These are phyloP conservation scores for Trichocomaceae sp. DNA, from an alignment of 2,329 filamentous ascomycete genomes.

Conservation along the genomic window DNA sequence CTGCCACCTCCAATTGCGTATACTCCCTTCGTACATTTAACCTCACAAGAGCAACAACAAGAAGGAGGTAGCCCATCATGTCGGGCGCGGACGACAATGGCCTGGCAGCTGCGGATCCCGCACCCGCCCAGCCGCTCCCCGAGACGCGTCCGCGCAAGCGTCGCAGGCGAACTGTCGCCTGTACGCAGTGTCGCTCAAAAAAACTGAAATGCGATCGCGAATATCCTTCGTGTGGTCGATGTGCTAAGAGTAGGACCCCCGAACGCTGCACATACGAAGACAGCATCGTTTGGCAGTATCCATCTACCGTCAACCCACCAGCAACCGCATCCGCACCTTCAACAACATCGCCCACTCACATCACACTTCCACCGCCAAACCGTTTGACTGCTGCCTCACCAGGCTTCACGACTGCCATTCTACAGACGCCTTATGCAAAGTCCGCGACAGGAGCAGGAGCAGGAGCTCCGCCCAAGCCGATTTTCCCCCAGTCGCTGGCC, in stretches of 20 bases:
- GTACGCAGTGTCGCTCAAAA: constrained; percentile 36
- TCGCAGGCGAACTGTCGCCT: constrained; percentile 36
- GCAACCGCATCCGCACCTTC: constrained; percentile 1
- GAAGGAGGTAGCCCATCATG: not conserved
- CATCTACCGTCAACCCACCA: constrained; percentile 25
- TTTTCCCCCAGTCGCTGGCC: not conserved
- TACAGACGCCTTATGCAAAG: not conserved
- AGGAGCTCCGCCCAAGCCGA: not conserved
- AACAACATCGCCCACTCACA: constrained; percentile 18
- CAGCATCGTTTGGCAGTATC: constrained; percentile 35
- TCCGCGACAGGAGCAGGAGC: not conserved
- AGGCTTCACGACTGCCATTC: constrained; percentile 1
- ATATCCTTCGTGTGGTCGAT: constrained; percentile 36
- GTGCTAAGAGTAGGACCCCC: constrained; percentile 31
- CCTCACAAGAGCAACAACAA: not conserved
- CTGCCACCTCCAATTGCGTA: not conserved
- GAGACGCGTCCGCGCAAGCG: constrained; percentile 29
- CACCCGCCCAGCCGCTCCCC: not conserved
- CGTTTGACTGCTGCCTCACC: constrained; percentile 3
- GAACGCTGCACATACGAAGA: constrained; percentile 36
- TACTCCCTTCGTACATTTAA: not conserved
- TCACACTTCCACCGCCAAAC: constrained; percentile 9
- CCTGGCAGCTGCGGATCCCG: not conserved
- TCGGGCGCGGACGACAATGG: constrained; percentile 2
- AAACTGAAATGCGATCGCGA: constrained; percentile 40